Percentiles rank a stretch among this genome's conserved stretches.
These are phyloP conservation scores for Blastobotrys robertii DNA, from an alignment of 805 yeast genomes.

Conservation along the genomic window DNA sequence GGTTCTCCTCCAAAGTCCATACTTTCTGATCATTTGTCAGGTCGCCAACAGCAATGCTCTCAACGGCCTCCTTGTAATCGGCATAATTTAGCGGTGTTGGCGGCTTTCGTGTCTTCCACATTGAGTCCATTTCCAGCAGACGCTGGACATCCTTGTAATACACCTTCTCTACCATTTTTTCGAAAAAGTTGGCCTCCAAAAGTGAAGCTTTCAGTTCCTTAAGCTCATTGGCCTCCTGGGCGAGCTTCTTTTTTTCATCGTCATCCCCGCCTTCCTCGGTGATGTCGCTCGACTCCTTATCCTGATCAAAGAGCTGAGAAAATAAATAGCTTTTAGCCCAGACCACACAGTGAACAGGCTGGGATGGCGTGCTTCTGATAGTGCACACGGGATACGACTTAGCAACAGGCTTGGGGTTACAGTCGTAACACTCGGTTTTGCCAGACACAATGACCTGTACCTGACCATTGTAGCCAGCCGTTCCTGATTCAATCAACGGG, in stretches of 20 bases:
- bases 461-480: slow-evolving; percentile 92
- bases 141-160: slow-evolving; percentile 73
- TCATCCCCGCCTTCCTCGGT: slow-evolving; percentile 57
- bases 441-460: slow-evolving; percentile 84
- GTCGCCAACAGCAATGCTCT: slow-evolving; percentile 16
- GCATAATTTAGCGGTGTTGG: slow-evolving; percentile 53
- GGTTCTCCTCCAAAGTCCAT: slow-evolving; percentile 58
- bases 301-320: slow-evolving; percentile 54
- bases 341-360: slow-evolving; percentile 90
- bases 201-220: slow-evolving; percentile 22
- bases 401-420: slow-evolving; percentile 79
- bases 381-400: slow-evolving; percentile 94
- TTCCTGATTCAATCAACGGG: slow-evolving; percentile 88
- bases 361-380: slow-evolving; percentile 91
- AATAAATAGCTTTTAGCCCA: slow-evolving; percentile 95
- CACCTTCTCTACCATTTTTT: slow-evolving; percentile 33
- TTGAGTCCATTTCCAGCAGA: slow-evolving; percentile 54
- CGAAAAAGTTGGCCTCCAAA: slow-evolving; percentile 27
- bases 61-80: slow-evolving; percentile 11
- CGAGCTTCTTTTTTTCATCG: slow-evolving; percentile 27
- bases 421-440: slow-evolving; percentile 84
- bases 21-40: slow-evolving; percentile 32
- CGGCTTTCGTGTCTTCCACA: slow-evolving; percentile 64
- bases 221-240: slow-evolving; percentile 29
- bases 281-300: slow-evolving; percentile 46